These are phyloP conservation scores for Tolypocladium ophioglossoides DNA, from an alignment of 2,329 filamentous ascomycete species.

Conservation along the genomic window DNA sequence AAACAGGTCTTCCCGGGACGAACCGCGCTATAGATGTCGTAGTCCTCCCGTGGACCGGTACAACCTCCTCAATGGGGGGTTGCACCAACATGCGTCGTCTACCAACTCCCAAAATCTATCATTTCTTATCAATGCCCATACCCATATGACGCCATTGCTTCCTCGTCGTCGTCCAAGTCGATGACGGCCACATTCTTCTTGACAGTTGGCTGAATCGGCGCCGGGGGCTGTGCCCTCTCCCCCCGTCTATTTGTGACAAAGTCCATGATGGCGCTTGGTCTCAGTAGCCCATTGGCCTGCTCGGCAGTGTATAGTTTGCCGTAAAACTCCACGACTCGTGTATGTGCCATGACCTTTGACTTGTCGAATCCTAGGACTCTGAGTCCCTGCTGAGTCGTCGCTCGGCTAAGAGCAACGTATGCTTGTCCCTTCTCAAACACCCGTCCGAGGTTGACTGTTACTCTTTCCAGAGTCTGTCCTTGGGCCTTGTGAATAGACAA, in stretches of 20 bases:
- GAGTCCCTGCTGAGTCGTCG: constrained; percentile 75
- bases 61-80: background rate
- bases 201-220: constrained; percentile 3
- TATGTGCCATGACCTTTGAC: constrained; percentile 87
- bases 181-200: constrained; percentile 12
- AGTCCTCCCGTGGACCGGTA: background rate
- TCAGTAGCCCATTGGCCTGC: constrained; percentile 25
- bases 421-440: constrained; percentile 97
- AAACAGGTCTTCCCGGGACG: background rate
- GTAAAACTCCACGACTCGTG: constrained; percentile 79
- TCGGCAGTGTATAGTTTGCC: constrained; percentile 68
- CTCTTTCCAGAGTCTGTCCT: constrained; percentile 84
- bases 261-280: constrained; percentile 23
- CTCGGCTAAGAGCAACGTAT: constrained; percentile 91
- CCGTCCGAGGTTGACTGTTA: constrained; percentile 85
- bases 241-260: constrained; percentile 27
- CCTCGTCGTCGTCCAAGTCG: constrained; percentile 38
- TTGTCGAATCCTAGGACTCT: constrained; percentile 86
- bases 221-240: background rate
- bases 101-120: background rate
- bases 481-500: constrained; percentile 97
- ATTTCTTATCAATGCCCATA: background rate
- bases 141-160: constrained; percentile 28
- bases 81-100: background rate
- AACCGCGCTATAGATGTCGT: background rate